These are phyloP conservation scores for Rhynchospora tenuis DNA, from an alignment of 176 grass and related monocot species.

Conservation along the genomic window DNA sequence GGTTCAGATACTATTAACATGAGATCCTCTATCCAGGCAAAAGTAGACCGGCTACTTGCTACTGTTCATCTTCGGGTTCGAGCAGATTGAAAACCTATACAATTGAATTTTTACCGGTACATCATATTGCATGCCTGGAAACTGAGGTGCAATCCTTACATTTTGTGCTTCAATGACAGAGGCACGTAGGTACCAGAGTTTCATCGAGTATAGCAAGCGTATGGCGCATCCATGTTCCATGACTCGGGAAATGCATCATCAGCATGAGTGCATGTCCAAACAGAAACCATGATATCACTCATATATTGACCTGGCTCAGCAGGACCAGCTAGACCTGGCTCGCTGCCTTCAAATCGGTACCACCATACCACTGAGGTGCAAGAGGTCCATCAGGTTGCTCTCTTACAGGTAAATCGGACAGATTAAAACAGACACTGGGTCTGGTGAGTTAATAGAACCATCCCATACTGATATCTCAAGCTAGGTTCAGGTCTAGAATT, in stretches of 20 bases:
- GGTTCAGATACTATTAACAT: slow-evolving; percentile 85
- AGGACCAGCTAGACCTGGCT: slow-evolving; percentile 20
- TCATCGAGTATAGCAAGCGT: slow-evolving; percentile 69
- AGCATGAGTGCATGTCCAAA: slow-evolving; percentile 92
- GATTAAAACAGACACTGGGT: slow-evolving; percentile 82
- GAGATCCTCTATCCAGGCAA: slow-evolving; percentile 85
- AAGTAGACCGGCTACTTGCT: slow-evolving; percentile 59
- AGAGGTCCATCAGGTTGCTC: slow-evolving; percentile 75
- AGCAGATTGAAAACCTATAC: slow-evolving; percentile 71
- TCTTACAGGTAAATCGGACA: slow-evolving; percentile 73
- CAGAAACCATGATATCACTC: slow-evolving; percentile 84
- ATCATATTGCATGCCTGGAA: slow-evolving; percentile 49
- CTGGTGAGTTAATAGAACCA: slow-evolving; percentile 25
- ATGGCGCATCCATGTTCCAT: slow-evolving; percentile 73
- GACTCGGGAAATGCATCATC: slow-evolving; percentile 87
- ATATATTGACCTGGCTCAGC: slow-evolving; percentile 20
- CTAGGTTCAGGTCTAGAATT: slow-evolving; percentile 48
- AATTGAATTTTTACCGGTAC: slow-evolving; percentile 80
- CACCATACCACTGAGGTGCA: slow-evolving; percentile 96
- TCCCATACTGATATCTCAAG: slow-evolving; percentile 90
- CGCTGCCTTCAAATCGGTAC: slow-evolving; percentile 73
- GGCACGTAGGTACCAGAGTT: slow-evolving; percentile 91
- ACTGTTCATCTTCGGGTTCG: slow-evolving; percentile 64
- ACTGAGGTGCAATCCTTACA: slow-evolving; percentile 49
- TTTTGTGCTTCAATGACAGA: slow-evolving; percentile 85